Evolutionary conservation across 2,329 filamentous ascomycete species (phyloP).

Genomic region (Aspergillus clavatus): DNA sequence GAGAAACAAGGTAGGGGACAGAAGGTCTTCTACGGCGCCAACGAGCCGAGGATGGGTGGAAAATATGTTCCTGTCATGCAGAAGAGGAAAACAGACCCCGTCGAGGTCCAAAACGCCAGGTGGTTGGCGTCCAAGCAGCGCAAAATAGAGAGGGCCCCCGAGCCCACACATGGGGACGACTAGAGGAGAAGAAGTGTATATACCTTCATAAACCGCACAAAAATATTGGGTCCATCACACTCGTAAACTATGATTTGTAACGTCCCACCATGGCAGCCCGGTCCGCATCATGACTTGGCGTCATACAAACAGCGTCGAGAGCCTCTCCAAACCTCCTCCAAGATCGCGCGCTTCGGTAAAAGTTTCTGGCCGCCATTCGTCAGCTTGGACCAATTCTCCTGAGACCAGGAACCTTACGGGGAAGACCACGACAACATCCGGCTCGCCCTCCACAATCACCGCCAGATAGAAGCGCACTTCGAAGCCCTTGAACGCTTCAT

Average conservation of each 20-base stretch:
- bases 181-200: slow-evolving; percentile 7
- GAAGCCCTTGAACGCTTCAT: slow-evolving; percentile 91
- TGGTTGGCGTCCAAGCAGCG: slow-evolving; percentile 52
- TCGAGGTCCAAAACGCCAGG: slow-evolving; percentile 59
- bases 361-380: slow-evolving; percentile 46
- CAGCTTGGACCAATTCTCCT: not conserved
- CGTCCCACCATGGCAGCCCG: not conserved
- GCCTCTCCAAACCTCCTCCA: slow-evolving; percentile 89
- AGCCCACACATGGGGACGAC: slow-evolving; percentile 13
- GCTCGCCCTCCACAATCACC: slow-evolving; percentile 84
- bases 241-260: not conserved
- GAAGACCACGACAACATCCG: slow-evolving; percentile 91
- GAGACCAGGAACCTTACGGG: slow-evolving; percentile 49
- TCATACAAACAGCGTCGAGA: slow-evolving; percentile 78
- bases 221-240: slow-evolving; percentile 5
- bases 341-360: slow-evolving; percentile 65
- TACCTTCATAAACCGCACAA: slow-evolving; percentile 4
- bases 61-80: slow-evolving; percentile 55
- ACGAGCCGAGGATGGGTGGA: slow-evolving; percentile 51
- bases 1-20: slow-evolving; percentile 38
- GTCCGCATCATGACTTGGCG: slow-evolving; percentile 42
- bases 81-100: slow-evolving; percentile 52
- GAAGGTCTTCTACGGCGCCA: slow-evolving; percentile 56
- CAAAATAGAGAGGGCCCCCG: slow-evolving; percentile 29
- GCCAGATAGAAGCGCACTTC: slow-evolving; percentile 85